phyloP scores from a whole-genome alignment of 345 rosid species.

The Cardamine occulta region DNA sequence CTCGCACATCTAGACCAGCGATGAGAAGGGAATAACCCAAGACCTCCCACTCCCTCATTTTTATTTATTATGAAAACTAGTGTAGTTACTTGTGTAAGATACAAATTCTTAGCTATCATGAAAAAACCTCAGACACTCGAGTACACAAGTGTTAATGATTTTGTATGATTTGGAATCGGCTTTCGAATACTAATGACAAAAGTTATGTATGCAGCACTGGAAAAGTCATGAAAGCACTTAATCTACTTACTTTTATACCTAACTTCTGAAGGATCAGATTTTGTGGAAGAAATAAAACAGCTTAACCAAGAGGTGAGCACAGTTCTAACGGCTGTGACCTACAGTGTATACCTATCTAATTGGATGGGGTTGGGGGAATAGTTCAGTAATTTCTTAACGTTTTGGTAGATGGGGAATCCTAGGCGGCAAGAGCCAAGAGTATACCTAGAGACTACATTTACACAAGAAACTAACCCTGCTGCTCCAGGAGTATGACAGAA shows the following conservation, averaged over 20 bases:
- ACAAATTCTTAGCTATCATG: slow-evolving; percentile 5
- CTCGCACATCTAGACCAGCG: slow-evolving; percentile 45
- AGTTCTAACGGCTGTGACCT: slow-evolving; percentile 11
- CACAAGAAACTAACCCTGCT: slow-evolving; percentile 70
- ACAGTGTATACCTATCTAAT: slow-evolving; percentile 7
- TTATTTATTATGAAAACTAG: not conserved
- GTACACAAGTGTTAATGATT: slow-evolving; percentile 46
- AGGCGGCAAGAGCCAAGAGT: slow-evolving; percentile 71
- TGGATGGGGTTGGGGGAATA: slow-evolving; percentile 6
- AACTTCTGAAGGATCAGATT: slow-evolving; percentile 57
- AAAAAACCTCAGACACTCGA: not conserved
- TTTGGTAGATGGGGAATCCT: slow-evolving; percentile 56
- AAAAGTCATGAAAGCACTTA: slow-evolving; percentile 1
- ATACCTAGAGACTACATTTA: slow-evolving; percentile 50
- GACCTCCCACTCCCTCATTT: slow-evolving; percentile 9
- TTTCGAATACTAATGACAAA: slow-evolving; percentile 60
- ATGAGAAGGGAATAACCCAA: slow-evolving; percentile 44
- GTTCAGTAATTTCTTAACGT: slow-evolving; percentile 31
- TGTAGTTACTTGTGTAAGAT: slow-evolving; percentile 1
- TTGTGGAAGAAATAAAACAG: slow-evolving; percentile 67
- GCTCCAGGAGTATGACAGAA: slow-evolving; percentile 53
- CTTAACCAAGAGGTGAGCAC: slow-evolving; percentile 55
- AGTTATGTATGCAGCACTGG: slow-evolving; percentile 20
- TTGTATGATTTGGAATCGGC: slow-evolving; percentile 61
- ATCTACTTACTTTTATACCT: slow-evolving; percentile 7